Conservation (phyloP, 2,329 filamentous ascomycete species). For the Sarocladium strictum region DNA sequence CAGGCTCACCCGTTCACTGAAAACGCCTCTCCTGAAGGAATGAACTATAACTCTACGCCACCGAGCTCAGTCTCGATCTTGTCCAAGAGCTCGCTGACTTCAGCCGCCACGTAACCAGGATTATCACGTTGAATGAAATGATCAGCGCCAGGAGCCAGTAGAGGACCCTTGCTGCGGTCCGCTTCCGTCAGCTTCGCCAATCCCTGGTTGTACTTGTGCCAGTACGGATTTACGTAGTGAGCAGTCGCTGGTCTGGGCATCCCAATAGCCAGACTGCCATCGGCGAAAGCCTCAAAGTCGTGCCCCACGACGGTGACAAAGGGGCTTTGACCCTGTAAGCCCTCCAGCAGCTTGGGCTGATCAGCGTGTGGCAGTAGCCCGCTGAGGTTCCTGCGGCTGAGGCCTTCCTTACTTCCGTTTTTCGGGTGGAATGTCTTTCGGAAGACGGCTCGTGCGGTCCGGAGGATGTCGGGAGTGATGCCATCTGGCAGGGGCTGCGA, state of each 20-base stretch:
- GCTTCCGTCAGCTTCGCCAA: conserved; percentile 36
- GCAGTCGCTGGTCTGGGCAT: conserved; percentile 29
- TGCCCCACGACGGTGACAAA: conserved; percentile 19
- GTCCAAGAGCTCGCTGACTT: neutral
- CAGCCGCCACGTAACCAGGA: conserved; percentile 21
- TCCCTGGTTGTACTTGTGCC: conserved; percentile 48
- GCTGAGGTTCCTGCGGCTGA: conserved; percentile 16
- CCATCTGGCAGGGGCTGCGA: conserved; percentile 11
- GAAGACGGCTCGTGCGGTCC: conserved; percentile 11
- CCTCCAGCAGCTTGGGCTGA: conserved; percentile 12
- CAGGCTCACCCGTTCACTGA: too few relatives aligned
- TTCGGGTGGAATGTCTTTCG: conserved; percentile 16
- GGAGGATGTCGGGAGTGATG: conserved; percentile 11
- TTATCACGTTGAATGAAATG: conserved; percentile 44
- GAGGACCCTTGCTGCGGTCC: conserved; percentile 26
- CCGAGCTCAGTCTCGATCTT: neutral
- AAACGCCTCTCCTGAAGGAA: too few relatives aligned
- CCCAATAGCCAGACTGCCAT: conserved; percentile 8
- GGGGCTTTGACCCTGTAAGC: neutral
- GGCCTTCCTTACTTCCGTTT: conserved; percentile 15
- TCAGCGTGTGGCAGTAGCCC: conserved; percentile 15
- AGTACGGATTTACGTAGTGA: conserved; percentile 46
- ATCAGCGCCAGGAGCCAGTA: conserved; percentile 13
- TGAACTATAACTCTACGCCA: too few relatives aligned
- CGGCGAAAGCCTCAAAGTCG: conserved; percentile 16